Base-by-base conservation (phyloP, 306 rosid genomes). In the Begonia loranthoides region DNA sequence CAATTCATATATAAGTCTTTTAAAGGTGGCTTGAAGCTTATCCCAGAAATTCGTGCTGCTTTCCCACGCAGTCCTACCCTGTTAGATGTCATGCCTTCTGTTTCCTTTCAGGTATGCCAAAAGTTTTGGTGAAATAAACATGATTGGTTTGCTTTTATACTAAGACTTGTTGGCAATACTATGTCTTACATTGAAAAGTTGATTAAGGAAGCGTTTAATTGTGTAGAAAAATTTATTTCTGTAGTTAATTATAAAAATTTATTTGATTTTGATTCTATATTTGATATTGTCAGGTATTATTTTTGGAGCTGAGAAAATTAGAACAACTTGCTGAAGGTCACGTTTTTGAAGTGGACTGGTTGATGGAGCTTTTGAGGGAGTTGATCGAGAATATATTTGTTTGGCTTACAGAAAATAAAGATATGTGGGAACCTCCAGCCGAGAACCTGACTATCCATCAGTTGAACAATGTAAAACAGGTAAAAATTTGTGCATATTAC, bases 281-380 rank as follows among this genome's bases (percentile, higher is more conserved):
- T 28, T 57, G 52, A 48, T 43, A 7, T 45, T 43, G 38, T 45
- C 49, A 81, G 87, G 73, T 59, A 63, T 70, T 86, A 16, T 86
- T 86, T 63, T 41, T 79, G 45, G 87, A 85, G 54, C 54, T 81
- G 60, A 76, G 80, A 70, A 74, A 81, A 66, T 41, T 86, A 33
- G 81, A 81, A 62, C 67, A 66, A 50, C 80, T 81, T 33, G 67
- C 72, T 9, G 77, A 79, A 52, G 76, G 67, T 36, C 52, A 62
- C 53, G 65, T 57, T 66, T 76, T 81, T 45, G 74, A 81, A 56
- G 60, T 43, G 55, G 76, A 76, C 43, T 86, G 95, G 95, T 59
- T 86, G 66, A 47, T 65, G 69, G 77, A 74, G 63, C 68, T 81
- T 54, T 46, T 70, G 40, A 73, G 73, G 70, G 85, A 79, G 56